Conservation (phyloP, 352 stramenopile genomes). For the Phytophthora ohioensis region DNA sequence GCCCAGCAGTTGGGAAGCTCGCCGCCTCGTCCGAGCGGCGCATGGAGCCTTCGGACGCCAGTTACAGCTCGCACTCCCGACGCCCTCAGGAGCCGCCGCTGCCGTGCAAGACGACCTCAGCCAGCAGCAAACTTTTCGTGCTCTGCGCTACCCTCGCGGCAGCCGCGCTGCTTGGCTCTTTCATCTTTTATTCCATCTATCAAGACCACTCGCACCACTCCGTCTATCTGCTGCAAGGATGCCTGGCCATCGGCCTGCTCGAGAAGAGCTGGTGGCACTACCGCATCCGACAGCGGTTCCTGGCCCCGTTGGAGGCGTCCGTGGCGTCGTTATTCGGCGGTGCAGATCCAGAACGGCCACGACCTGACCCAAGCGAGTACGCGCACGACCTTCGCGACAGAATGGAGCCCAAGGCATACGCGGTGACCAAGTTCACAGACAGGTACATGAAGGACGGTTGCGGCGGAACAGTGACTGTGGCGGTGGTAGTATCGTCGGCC, state of each 20-base stretch:
- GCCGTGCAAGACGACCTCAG: conserved; percentile 29
- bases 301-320: conserved; percentile 43
- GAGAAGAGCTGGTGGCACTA: conserved; percentile 74
- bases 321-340: conserved; percentile 21
- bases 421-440: conserved; percentile 41
- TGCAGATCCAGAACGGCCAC: conserved; percentile 24
- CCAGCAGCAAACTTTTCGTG: conserved; percentile 27
- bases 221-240: conserved; percentile 50
- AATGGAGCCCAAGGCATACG: conserved; percentile 40
- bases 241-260: conserved; percentile 50
- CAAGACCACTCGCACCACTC: conserved; percentile 36
- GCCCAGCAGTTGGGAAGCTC: conserved; percentile 27
- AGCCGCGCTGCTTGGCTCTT: conserved; percentile 30
- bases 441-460: conserved; percentile 31
- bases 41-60: conserved; percentile 28
- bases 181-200: conserved; percentile 55
- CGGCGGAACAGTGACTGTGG: conserved; percentile 1
- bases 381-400: conserved; percentile 28
- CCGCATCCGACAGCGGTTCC: conserved; percentile 64
- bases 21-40: conserved; percentile 31
- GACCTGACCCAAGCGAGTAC: conserved; percentile 23
- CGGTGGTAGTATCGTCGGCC: conserved; percentile 23
- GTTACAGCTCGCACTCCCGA: conserved; percentile 23
- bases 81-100: conserved; percentile 7
- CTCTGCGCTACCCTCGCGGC: conserved; percentile 23